Evolutionary conservation across 83 land plant genomes (phyloP).

Genomic region (Isoetes engelmannii): DNA sequence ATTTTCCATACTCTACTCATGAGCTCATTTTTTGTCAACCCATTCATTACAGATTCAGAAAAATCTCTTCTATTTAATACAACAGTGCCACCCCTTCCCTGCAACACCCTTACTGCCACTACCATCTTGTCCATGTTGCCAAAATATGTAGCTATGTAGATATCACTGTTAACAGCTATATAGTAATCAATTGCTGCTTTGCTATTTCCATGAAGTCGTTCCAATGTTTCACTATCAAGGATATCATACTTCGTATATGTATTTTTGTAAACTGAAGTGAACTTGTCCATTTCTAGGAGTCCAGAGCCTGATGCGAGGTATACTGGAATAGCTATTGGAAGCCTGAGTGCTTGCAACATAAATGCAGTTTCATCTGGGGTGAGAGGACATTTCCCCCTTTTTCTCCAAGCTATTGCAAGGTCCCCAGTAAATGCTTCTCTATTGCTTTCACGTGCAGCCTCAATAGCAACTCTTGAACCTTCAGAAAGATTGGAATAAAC

Average conservation of each 20-base stretch:
- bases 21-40: conserved; percentile 43
- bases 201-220: conserved; percentile 63
- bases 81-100: conserved; percentile 44
- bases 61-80: conserved; percentile 60
- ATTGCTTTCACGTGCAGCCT: conserved; percentile 49
- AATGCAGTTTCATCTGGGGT: conserved; percentile 74
- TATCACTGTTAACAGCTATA: conserved; percentile 73
- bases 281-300: conserved; percentile 52
- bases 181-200: conserved; percentile 87
- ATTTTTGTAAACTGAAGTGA: conserved; percentile 54
- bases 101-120: conserved; percentile 61
- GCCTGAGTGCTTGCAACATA: conserved; percentile 54
- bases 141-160: conserved; percentile 78
- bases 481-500: conserved; percentile 50
- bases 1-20: conserved; percentile 47
- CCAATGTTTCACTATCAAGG: conserved; percentile 43
- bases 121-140: conserved; percentile 99
- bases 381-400: conserved; percentile 83
- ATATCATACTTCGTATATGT: conserved; percentile 49
- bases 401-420: conserved; percentile 56
- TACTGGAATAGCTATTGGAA: conserved; percentile 60
- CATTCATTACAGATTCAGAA: conserved; percentile 40
- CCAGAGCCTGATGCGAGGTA: conserved; percentile 90
- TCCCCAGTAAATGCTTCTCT: conserved; percentile 59
- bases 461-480: conserved; percentile 48